Base-by-base conservation (phyloP, 345 rosid genomes). In the Limnanthes douglasii region DNA sequence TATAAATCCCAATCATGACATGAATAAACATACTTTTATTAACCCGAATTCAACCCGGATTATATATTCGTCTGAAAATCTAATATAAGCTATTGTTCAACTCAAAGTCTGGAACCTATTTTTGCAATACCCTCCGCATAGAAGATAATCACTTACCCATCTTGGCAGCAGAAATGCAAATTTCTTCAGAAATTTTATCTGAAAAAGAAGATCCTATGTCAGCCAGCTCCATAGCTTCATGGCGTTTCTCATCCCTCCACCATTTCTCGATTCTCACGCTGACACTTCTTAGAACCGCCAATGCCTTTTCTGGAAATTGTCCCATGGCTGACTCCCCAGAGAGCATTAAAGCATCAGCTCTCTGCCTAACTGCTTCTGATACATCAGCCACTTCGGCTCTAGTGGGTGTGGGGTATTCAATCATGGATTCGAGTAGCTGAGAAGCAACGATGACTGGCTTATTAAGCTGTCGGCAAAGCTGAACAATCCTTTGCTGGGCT, bases 301-400 rank as follows among this genome's bases (percentile, higher is more conserved):
- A 61, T 29, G 99, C 93, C 67, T 92, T 92, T 10, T 92, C 99
- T 1, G 99, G 96, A 70, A 32, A 92, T 54, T 85, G 99, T 31
- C 99, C 99, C 99, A 92, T 92, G 15, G 99, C 99, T 6, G 99
- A 92, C 66, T 92, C 99, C 31, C 96, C 96, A 50, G 99, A 92
- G 50, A 92, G 93, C 96, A 85, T 85, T 51, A 85, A 57, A 35
- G 93, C 99, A 63, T 92, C 99, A 13, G 99, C 72, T 53, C 95
- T 57, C 62, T 92, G 99, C 62, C 99, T 76, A 35, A 92, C 94
- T 15, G 99, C 96, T 56, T 92, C 99, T 9, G 99, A 92, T 21
- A 92, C 94, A 50, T 92, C 96, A 2, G 99, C 96, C 39, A 92
- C 99, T 70, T 92, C 96, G 13, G 99, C 99, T 61, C 99, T 73